These are phyloP conservation scores for Cicer chorassanicum DNA, from an alignment of 306 rosid species.

Conservation along the genomic window DNA sequence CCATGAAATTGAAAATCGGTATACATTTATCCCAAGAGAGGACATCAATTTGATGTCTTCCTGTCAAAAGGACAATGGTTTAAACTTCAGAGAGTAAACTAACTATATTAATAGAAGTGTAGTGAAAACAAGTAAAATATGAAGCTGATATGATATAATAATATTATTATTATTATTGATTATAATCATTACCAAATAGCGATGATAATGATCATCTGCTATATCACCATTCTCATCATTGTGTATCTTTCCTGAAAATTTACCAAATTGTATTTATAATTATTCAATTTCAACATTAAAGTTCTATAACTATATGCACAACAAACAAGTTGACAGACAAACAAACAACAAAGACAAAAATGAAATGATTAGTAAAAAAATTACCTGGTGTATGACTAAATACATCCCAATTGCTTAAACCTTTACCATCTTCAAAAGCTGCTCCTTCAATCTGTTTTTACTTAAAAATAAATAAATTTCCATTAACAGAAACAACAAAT, in stretches of 20 bases:
- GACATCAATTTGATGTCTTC: conserved; percentile 62
- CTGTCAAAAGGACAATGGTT: conserved; percentile 35
- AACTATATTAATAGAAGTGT: neutral
- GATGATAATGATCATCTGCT: conserved; percentile 76
- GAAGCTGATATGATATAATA: neutral
- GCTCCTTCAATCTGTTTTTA: conserved; percentile 65
- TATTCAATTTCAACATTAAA: conserved; percentile 7
- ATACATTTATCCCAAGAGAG: conserved; percentile 64
- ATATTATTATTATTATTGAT: neutral
- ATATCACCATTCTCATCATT: conserved; percentile 66
- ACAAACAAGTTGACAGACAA: neutral
- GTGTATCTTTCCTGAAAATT: conserved; percentile 53
- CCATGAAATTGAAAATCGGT: conserved; percentile 80
- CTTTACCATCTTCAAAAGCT: conserved; percentile 64
- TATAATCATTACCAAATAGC: conserved; percentile 49
- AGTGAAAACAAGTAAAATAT: neutral
- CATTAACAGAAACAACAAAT: neutral
- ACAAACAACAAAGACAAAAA: neutral
- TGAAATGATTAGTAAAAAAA: too few relatives aligned
- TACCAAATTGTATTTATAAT: neutral
- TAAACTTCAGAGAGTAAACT: neutral
- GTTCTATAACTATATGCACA: conserved; percentile 1
- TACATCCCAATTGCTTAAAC: conserved; percentile 65
- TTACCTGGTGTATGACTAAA: conserved; percentile 62
- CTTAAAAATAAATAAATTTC: neutral